These are phyloP conservation scores for Penicillium simplicissimum DNA, from an alignment of 495 filamentous ascomycete species.

Conservation along the genomic window DNA sequence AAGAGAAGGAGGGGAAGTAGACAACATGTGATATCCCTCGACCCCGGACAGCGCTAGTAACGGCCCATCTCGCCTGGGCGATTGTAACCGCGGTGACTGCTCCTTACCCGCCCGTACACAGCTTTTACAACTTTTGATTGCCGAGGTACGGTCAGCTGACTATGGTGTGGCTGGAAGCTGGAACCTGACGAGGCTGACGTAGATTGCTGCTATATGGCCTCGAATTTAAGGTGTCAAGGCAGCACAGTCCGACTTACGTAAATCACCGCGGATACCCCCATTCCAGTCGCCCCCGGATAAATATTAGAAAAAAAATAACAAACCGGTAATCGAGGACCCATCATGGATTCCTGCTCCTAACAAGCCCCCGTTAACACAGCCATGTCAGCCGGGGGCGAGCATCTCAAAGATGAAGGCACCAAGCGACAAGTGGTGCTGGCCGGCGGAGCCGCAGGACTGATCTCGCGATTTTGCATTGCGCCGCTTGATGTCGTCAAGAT, in stretches of 20 bases:
- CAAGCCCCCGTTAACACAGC: constrained; percentile 38
- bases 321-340: constrained; percentile 3
- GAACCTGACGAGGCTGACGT: background rate
- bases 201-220: background rate
- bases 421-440: constrained; percentile 78
- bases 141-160: constrained; percentile 7
- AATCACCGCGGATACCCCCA: constrained; percentile 12
- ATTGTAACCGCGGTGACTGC: constrained; percentile 1
- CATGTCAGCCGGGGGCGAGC: constrained; percentile 73
- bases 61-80: background rate
- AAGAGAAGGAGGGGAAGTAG: background rate
- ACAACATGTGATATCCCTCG: constrained; percentile 11
- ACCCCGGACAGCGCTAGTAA: constrained; percentile 10
- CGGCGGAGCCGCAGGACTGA: constrained; percentile 82
- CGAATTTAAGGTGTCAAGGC: background rate
- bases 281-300: constrained; percentile 19
- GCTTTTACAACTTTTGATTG: background rate
- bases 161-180: background rate
- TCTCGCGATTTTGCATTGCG: constrained; percentile 91
- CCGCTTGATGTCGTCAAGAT: constrained; percentile 97
- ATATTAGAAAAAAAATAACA: constrained; percentile 10
- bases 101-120: background rate
- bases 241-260: constrained; percentile 15
- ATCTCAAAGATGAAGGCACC: constrained; percentile 93
- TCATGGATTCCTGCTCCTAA: constrained; percentile 17